Percentiles rank a stretch among this genome's conserved stretches.
Conservation (phyloP, 2,329 filamentous ascomycete species). For the Dothideomycetes sp. region DNA sequence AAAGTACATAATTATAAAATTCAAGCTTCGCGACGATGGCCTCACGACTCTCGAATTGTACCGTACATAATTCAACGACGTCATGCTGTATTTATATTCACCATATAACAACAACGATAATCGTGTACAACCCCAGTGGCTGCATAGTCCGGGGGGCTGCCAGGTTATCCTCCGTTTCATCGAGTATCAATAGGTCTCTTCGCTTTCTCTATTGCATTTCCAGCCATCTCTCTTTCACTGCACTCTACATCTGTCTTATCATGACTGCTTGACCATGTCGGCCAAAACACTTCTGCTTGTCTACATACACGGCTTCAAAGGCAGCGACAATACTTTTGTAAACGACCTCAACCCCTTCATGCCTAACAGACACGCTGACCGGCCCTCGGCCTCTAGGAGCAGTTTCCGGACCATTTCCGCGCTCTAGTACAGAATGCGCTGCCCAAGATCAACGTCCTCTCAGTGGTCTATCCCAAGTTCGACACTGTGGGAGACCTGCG, state of each 20-base stretch:
- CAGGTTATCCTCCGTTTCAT: too few relatives aligned
- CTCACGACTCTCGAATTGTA: too few relatives aligned
- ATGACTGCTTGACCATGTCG: too few relatives aligned
- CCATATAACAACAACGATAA: too few relatives aligned
- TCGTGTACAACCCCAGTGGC: background rate
- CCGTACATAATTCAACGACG: too few relatives aligned
- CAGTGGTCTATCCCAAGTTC: slow-evolving; percentile 68
- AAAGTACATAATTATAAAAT: too few relatives aligned
- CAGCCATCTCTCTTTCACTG: background rate
- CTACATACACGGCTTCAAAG: slow-evolving; percentile 88
- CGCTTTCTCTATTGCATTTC: too few relatives aligned
- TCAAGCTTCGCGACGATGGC: too few relatives aligned
- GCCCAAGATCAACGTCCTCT: slow-evolving; percentile 58
- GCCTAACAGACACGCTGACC: slow-evolving; percentile 1
- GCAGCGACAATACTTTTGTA: slow-evolving; percentile 65
- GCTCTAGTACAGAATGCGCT: slow-evolving; percentile 55
- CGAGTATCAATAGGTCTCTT: too few relatives aligned
- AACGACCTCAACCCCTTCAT: background rate
- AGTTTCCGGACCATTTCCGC: slow-evolving; percentile 64
- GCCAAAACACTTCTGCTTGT: slow-evolving; percentile 66
- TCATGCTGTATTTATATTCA: too few relatives aligned
- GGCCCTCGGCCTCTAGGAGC: too few relatives aligned
- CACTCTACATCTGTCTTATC: background rate
- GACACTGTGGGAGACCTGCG: slow-evolving; percentile 71
- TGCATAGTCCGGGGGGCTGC: background rate